Evolutionary conservation across 208 protist genomes (phyloP), one percentile per base, ranked within the genome.

Genomic region (Naegleria lovaniensis): DNA sequence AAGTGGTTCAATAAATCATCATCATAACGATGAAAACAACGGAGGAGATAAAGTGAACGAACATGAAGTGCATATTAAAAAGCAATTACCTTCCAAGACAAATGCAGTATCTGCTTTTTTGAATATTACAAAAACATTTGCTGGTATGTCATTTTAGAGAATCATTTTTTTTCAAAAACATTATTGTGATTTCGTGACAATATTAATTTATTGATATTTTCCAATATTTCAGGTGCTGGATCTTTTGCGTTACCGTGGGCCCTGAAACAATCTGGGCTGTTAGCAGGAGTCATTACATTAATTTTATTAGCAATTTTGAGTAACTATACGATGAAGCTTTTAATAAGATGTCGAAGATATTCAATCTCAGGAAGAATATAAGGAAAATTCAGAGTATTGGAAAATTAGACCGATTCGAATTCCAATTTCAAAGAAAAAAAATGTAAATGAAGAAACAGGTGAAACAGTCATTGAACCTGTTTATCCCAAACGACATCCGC

Each of bases 291-390:
- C 15, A 59, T 88, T 59, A 22, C 5, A 38, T 7, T 88, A 33
- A 38, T 88, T 19, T n/a, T 88, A 19, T 13, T 88, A 0, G 85
- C 85, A 22, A 51, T 88, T 33, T 58, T 88, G 22, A 39, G n/a
- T 39, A 58, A 88, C 38, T 88, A 88, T 36, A 88, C 85, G 55
- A 88, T 88, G 85, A 29, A 88, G 16, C 55, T 88, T 22, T 58
- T 88, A 13, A 38, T 88, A 4, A 88, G 58, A 58, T 48, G 41
- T 58, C 11, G 85, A 58, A 88, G 85, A 58, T 88, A 88, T 88
- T 33, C 85, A 88, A 58, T 15, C 41, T 39, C 41, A 88, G 38
- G 85, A 58, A 48, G 41, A 88, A 38, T 88, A 39, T 39, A 58
- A 58, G 13, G 41, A 88, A 58, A 38, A 13, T 29, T 40, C 22